A percentile compares a stretch with the other conserved stretches of the same genome.
Evolutionary conservation across 192 early-diverging fungal genomes (phyloP).

Genomic region (Backusella tarrabulga): DNA sequence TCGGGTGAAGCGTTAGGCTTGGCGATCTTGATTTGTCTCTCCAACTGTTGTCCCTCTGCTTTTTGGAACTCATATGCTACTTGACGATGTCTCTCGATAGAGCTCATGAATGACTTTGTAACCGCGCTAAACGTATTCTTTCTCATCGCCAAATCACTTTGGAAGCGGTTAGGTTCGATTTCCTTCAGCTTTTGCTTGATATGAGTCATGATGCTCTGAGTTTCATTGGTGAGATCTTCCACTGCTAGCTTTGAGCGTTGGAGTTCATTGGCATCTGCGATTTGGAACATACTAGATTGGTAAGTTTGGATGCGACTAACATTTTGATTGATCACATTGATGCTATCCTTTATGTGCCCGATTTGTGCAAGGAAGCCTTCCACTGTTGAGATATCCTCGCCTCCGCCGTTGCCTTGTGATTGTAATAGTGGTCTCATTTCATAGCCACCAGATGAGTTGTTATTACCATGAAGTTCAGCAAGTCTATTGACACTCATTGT

Average conservation of each 20-base stretch:
- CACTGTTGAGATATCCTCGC: conserved; percentile 13
- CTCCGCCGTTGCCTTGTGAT: conserved; percentile 20
- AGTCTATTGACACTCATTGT: conserved; percentile 27
- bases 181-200: conserved; percentile 34
- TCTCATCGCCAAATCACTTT: conserved; percentile 31
- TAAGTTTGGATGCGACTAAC: conserved; percentile 16
- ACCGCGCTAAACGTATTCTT: conserved; percentile 34
- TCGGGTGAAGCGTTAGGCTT: conserved; percentile 57
- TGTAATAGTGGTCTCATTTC: conserved; percentile 41
- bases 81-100: conserved; percentile 31
- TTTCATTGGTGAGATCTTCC: conserved; percentile 20
- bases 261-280: conserved; percentile 29
- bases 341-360: conserved; percentile 25
- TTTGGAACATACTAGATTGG: conserved; percentile 28
- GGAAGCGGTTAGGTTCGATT: conserved; percentile 27
- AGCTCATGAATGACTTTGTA: conserved; percentile 31
- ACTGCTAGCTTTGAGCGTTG: conserved; percentile 10
- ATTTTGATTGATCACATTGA: conserved; percentile 27
- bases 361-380: conserved; percentile 29
- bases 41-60: conserved; percentile 27
- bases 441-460: background rate
- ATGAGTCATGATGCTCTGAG: conserved; percentile 23
- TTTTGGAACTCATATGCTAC: conserved; percentile 34
- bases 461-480: conserved; percentile 15
- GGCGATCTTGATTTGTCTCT: conserved; percentile 38